Evolutionary conservation across 768 basidiomycete genomes (phyloP), one percentile per base, ranked within the genome.

Genomic region (Lentinula sp.): DNA sequence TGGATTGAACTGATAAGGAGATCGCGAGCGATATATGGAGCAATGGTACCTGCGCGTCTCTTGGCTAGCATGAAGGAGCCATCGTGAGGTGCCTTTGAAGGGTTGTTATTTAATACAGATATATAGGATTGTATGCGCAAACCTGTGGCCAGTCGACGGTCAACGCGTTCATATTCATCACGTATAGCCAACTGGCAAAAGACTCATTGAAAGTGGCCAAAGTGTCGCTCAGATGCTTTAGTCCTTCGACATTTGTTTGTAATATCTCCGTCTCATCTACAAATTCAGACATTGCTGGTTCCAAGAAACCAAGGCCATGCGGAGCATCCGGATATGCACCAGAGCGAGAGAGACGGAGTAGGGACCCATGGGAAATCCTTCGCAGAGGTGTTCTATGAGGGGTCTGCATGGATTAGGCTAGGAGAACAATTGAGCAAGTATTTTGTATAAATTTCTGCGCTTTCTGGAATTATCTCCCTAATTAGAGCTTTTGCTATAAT

Each of bases 91-190:
- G 84, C 84, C 88, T 88, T 54, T 2, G 49, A 45, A 16, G 1
- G 1, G 5, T 2, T 15, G 42, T 18, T 31, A 23, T 35, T 57
- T 46, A 60, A 42, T 48, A 50, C 34, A 45, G 54, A 9, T 28
- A 5, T 49, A 62, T 64, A 51, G 5, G 8, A 43, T 35, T 39
- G 37, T 37, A 32, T 16, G 66, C 2, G 63, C 79, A 61, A 43
- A 88, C 93, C 80, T 95, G 89, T 0, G 84, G 85, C 93, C 93
- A 97, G 70, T 97, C 95, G 0, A 87, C 87, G n/a, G 93, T 94
- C 60, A 96, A 81, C 2, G 93, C 86, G 69, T 95, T 94, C 93
- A 98, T 96, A 69, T 92, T 89, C 85, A 95, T 87, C 23, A 88
- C 85, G 70, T 95, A 95, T 10, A 96, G 73, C 83, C 87, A 95